Conservation (phyloP, 148 eudicot species). For the Dysphania ambrosioides region DNA sequence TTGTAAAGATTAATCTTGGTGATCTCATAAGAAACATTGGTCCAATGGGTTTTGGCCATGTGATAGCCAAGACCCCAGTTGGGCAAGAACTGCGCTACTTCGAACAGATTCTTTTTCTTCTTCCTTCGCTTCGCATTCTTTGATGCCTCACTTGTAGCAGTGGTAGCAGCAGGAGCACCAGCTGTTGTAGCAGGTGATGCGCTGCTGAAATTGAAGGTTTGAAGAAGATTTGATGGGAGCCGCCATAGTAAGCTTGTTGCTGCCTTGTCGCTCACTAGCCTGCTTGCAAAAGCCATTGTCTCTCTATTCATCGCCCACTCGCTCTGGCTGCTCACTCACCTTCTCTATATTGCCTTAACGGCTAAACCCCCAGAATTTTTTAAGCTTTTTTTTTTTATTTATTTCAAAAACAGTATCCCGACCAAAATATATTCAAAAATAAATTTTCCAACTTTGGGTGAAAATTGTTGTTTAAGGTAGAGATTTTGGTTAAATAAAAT, state of each 20-base stretch:
- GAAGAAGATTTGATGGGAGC: conserved; percentile 31
- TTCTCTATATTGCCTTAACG: too few relatives aligned
- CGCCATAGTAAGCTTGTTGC: conserved; percentile 28
- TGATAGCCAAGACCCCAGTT: conserved; percentile 94
- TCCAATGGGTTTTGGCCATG: conserved; percentile 86
- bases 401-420: too few relatives aligned
- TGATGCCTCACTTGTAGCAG: conserved; percentile 28
- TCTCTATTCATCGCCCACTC: conserved; percentile 7
- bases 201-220: conserved; percentile 40
- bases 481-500: too few relatives aligned
- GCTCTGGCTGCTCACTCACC: too few relatives aligned
- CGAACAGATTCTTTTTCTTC: conserved; percentile 87
- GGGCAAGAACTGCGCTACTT: conserved; percentile 78
- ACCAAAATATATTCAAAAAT: too few relatives aligned
- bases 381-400: too few relatives aligned
- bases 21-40: conserved; percentile 71
- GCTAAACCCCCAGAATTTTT: too few relatives aligned
- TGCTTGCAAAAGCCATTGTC: conserved; percentile 53
- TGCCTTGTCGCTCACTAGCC: conserved; percentile 27
- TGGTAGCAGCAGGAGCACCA: too few relatives aligned
- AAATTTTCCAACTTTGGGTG: too few relatives aligned
- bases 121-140: conserved; percentile 44
- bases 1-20: conserved; percentile 92
- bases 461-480: too few relatives aligned
- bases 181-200: too few relatives aligned